Base-by-base conservation (phyloP, 108 stramenopile genomes). In the Conticribra guillardii region DNA sequence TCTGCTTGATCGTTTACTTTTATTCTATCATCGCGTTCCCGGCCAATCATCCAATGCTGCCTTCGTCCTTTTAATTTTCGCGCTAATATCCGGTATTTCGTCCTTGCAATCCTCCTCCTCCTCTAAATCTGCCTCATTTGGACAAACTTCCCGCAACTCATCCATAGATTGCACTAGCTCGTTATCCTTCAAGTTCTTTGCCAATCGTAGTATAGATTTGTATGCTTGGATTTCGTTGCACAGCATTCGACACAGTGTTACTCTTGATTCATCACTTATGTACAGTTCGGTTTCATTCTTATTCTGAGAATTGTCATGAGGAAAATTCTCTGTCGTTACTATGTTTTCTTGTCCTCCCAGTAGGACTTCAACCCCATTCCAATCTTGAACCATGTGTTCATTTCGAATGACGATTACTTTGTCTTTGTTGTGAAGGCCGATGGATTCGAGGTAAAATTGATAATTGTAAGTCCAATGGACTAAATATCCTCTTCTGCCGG, bases 131-230 rank as follows among this genome's bases (percentile, higher is more conserved):
- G 68, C 68, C 19, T 59, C 54, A 21, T 19, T 69, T 0, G 57
- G 57, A 50, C 68, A 69, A 9, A 19, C 59, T 9, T 7, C 31
- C 2, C 32, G 26, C 32, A 69, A 59, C 18, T 69, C 68, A 16
- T 30, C 68, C 17, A 69, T 59, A 14, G 68, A 69, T 21, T 4
- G 0, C 15, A 31, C 29, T 19, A 69, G 47, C 44, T 59, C 30
- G 14, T 56, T 22, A 16, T 59, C 54, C 30, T 69, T 33, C 56
- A 69, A 49, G 34, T 69, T 69, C 21, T 49, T 30, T 19, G 57
- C 28, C 24, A 37, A 46, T 8, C 31, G 57, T 15, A 69, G 28
- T 48, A 69, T 69, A 32, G 47, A 31, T 21, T 69, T 69, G 68
- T 69, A 69, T 2, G 33, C 47, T 18, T 56, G 54, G 3, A 56